Percentiles rank a stretch among this genome's conserved stretches.
phyloP scores from a whole-genome alignment of 169 alveolate genomes.

The Miamiensis avidus region DNA sequence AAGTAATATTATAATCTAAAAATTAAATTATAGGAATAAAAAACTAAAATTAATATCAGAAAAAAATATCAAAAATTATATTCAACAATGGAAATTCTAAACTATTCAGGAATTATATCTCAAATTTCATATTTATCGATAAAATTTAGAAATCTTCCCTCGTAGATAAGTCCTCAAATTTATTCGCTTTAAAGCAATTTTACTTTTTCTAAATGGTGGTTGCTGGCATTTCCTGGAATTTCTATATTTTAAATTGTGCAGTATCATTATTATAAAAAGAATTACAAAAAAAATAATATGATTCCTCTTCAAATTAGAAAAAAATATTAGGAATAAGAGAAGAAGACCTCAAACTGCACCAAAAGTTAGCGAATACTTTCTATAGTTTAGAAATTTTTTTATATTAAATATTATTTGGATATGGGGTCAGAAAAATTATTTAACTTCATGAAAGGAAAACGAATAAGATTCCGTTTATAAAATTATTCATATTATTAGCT shows the following conservation, averaged over 20 bases:
- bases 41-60: too few species aligned
- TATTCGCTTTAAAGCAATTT: background rate
- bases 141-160: too few species aligned
- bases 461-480: too few species aligned
- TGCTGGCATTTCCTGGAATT: background rate
- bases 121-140: background rate
- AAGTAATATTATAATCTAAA: too few species aligned
- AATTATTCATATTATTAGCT: too few species aligned
- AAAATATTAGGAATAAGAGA: background rate
- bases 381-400: background rate
- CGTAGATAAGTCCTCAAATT: too few species aligned
- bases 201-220: too few species aligned
- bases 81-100: background rate
- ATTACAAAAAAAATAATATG: background rate
- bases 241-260: background rate
- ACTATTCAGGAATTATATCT: background rate
- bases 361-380: background rate
- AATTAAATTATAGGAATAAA: too few species aligned
- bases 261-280: background rate
- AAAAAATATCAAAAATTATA: too few species aligned
- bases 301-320: background rate
- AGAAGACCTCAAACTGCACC: background rate
- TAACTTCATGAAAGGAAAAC: background rate
- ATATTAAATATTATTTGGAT: background rate
- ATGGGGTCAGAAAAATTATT: too few species aligned